Base-by-base conservation (phyloP, 2,329 filamentous ascomycete genomes). In the Chaetomium sp. region DNA sequence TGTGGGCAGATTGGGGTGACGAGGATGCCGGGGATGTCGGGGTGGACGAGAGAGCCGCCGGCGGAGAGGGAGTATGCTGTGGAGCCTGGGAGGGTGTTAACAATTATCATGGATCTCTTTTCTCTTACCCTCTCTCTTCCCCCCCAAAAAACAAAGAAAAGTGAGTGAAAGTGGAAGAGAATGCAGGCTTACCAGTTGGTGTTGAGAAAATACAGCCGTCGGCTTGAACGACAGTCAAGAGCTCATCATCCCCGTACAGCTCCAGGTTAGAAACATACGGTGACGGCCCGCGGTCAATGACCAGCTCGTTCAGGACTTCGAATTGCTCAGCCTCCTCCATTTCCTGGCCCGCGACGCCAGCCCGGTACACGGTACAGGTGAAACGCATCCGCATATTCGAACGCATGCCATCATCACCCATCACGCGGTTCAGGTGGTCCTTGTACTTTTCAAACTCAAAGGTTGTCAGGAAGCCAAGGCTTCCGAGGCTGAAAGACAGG, bases 311-410 rank as follows among this genome's bases (percentile, higher is more conserved):
- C 61, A 99, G 84, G 19, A 99, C 92, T 74, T 99, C 94, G 61
- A 96, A 97, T 66, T 96, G 91, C 74, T 97, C 92, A 45, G 87
- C 89, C 71, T 96, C 91, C 64, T 94, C 87, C 62, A 86, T 80
- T 41, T 84, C 82, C n/a, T 82, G 78, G 9, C 79, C 80, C 2
- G 75, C 70, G 4, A 74, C 71, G 35, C 80, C 83, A 62, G 86
- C 80, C 45, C 92, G 87, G 75, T 92, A 96, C 7, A 99, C 91
- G 0, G 94, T 97, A 74, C 92, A 97, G 12, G 94, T 99, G 71
- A 99, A 99, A 59, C 94, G 88, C 94, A 99, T 99, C 63, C 94
- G 90, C 64, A 99, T 78, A 68, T 96, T 97, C 58, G 97, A 92
- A 53, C 92, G 87, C 92, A 99, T 97, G 54, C 94, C 94, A 1